phyloP scores from a whole-genome alignment of 768 basidiomycete species.

The Lactarius trivialis region DNA sequence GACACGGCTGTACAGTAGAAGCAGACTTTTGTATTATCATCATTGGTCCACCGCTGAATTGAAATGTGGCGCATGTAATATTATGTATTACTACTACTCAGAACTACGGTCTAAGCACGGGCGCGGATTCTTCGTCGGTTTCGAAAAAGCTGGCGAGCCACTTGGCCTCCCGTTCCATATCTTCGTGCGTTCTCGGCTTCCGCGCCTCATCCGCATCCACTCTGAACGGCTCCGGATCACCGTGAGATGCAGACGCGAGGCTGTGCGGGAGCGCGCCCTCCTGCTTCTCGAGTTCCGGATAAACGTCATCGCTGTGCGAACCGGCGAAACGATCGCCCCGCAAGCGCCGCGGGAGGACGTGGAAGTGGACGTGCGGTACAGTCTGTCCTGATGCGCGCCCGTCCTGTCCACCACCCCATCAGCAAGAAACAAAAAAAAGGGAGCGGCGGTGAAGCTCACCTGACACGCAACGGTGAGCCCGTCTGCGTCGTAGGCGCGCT shows the following conservation, averaged over 20 bases:
- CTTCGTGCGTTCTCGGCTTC: slow-evolving; percentile 38
- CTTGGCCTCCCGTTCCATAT: slow-evolving; percentile 50
- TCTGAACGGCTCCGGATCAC: slow-evolving; percentile 29
- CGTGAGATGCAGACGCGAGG: slow-evolving; percentile 23
- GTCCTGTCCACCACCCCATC: slow-evolving; percentile 45
- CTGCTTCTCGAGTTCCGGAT: slow-evolving; percentile 66
- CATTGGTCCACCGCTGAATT: background rate
- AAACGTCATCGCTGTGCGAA: slow-evolving; percentile 59
- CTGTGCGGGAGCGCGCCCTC: slow-evolving; percentile 46
- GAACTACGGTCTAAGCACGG: background rate
- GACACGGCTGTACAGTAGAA: background rate
- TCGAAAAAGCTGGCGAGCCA: slow-evolving; percentile 43
- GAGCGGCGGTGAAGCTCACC: slow-evolving; percentile 38
- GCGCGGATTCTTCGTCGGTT: background rate
- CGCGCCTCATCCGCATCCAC: slow-evolving; percentile 43
- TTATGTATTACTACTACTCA: background rate
- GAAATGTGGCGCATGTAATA: background rate
- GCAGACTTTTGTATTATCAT: background rate
- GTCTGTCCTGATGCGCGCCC: slow-evolving; percentile 80
- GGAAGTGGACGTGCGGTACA: slow-evolving; percentile 95
- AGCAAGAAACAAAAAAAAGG: background rate
- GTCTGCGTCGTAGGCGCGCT: slow-evolving; percentile 76
- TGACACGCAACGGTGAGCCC: slow-evolving; percentile 86
- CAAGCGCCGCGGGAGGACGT: slow-evolving; percentile 77
- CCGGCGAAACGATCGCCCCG: slow-evolving; percentile 59